Evolutionary conservation across 331 rosid genomes (phyloP), one percentile per base, ranked within the genome.

Genomic region (Phaseolus coccineus): DNA sequence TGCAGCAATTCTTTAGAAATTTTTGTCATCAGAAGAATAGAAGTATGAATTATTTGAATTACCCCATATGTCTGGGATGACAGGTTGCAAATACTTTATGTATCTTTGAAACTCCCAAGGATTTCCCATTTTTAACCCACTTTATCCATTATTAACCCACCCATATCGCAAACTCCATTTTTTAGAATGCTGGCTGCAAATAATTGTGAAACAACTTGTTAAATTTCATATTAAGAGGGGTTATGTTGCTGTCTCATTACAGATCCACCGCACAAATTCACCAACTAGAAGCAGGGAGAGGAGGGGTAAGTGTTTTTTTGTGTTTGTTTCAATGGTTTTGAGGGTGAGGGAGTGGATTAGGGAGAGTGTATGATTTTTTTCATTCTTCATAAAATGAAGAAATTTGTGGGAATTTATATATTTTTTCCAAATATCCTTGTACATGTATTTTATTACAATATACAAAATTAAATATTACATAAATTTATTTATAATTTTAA

Each of bases 1-100:
- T 40, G 61, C 77, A 71, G 61, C 77, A 76, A 76, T 71, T 77
- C 35, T 3, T 74, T 74, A 46, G 48, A 66, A 69, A 64, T 11
- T 79, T 85, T 79, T 53, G 84, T 69, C 8, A 44, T 33, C 77
- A 39, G 77, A 68, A 69, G 75, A 63, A 73, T 48, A 65, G 56
- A 48, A 70, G 30, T 16, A 14, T 71, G 33, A 28, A 57, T 72
- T 28, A 25, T 24, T 10, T 71, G 33, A 28, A 57, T 72, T 28
- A 25, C 4, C 67, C 22, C 40, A 13, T 5, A 30, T n/a, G 13
- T 31, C 44, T 64, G 73, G 73, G 76, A 51, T 74, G 73, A 66
- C 52, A 40, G 37, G 42, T 73, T 48, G 28, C 39, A 39, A 64
- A 33, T 37, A 33, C 28, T 40, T 39, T 51, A 24, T 42, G 42